A percentile compares a stretch with the other conserved stretches of the same genome.
Conservation (phyloP, 768 basidiomycete genomes). For the Lactarius hatsudake region DNA sequence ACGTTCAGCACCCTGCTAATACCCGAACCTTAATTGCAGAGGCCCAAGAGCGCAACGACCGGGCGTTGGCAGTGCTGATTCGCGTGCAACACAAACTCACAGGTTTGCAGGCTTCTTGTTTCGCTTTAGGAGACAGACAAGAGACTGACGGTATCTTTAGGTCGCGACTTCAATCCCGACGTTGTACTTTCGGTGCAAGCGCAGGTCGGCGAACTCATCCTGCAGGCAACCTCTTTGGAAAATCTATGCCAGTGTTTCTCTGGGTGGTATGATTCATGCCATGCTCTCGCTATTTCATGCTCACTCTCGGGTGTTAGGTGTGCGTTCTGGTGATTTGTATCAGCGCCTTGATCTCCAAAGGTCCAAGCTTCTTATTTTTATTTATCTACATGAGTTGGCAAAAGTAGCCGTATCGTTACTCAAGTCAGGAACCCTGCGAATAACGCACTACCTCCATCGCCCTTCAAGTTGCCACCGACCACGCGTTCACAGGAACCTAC, state of each 20-base stretch:
- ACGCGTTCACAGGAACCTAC: too few relatives aligned
- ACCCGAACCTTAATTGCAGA: conserved; percentile 41
- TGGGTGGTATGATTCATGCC: conserved; percentile 62
- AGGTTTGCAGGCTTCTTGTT: conserved; percentile 44
- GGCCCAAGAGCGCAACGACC: conserved; percentile 84
- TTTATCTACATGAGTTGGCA: too few relatives aligned
- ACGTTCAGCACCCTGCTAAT: not conserved
- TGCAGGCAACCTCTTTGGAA: conserved; percentile 89
- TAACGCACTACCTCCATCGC: not conserved
- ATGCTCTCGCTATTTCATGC: not conserved
- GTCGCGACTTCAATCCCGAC: conserved; percentile 91
- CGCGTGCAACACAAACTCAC: conserved; percentile 95
- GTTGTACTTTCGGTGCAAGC: conserved; percentile 64
- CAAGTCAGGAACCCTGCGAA: not conserved
- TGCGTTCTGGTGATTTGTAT: conserved; percentile 39
- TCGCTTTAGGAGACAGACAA: not conserved
- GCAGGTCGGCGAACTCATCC: conserved; percentile 92
- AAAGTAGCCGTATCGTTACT: not conserved
- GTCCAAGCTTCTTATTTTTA: not conserved
- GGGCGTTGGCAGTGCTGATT: conserved; percentile 88
- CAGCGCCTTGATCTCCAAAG: not conserved
- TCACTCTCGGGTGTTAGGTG: conserved; percentile 33
- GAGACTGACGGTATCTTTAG: conserved; percentile 38
- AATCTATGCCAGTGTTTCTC: conserved; percentile 97
- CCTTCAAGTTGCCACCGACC: too few relatives aligned